These are phyloP conservation scores for Leucocoprinus leucothites DNA, from an alignment of 768 basidiomycete species.

Conservation along the genomic window DNA sequence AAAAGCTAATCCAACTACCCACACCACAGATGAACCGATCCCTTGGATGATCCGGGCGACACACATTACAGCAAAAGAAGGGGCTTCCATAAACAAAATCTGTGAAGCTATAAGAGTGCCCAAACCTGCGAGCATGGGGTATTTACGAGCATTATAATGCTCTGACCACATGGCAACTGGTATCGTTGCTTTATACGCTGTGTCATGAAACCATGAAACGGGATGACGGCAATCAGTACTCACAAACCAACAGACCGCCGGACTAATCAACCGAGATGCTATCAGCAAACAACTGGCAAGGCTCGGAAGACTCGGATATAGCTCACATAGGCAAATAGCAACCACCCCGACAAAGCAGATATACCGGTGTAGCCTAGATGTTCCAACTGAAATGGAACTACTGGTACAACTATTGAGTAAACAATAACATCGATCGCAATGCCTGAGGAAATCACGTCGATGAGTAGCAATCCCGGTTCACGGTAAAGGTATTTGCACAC, in stretches of 20 bases:
- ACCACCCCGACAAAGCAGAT: constrained; percentile 55
- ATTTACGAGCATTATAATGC: constrained; percentile 39
- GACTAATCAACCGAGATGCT: constrained; percentile 34
- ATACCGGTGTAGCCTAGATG: constrained; percentile 39
- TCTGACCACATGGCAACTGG: constrained; percentile 58
- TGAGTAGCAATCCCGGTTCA: background rate
- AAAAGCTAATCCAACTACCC: constrained; percentile 60
- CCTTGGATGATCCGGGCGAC: constrained; percentile 60
- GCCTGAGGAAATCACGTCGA: constrained; percentile 31
- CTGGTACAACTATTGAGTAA: constrained; percentile 61
- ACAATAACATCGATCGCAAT: constrained; percentile 52
- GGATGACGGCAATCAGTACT: constrained; percentile 18
- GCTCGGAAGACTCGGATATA: background rate
- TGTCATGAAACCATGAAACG: background rate
- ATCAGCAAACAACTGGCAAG: background rate
- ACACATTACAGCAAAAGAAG: constrained; percentile 52
- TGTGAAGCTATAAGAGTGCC: constrained; percentile 50
- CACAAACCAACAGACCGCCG: constrained; percentile 52
- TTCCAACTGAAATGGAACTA: constrained; percentile 62
- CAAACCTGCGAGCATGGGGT: constrained; percentile 50
- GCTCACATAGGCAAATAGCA: constrained; percentile 57
- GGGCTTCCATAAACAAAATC: constrained; percentile 62
- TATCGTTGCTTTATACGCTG: constrained; percentile 34
- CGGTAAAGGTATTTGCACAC: constrained; percentile 24
- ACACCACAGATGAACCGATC: constrained; percentile 56